Conservation (phyloP, 495 filamentous ascomycete genomes). For the Penicillium coprophilum region DNA sequence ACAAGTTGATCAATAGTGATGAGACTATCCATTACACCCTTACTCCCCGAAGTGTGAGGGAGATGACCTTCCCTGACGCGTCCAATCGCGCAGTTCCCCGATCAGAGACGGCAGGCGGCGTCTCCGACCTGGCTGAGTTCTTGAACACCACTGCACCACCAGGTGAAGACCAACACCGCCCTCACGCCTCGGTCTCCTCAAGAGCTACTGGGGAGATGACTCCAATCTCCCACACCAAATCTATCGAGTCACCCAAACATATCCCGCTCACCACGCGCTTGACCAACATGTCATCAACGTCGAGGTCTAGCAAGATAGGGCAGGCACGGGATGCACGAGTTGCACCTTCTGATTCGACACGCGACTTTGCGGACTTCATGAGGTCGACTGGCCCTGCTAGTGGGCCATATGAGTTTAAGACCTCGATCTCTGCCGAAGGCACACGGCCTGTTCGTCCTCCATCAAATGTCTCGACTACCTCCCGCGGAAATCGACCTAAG, state of each 20-base stretch:
- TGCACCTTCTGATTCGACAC: conserved; percentile 56
- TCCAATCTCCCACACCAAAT: conserved; percentile 22
- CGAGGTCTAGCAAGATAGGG: conserved; percentile 26
- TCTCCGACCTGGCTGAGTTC: conserved; percentile 41
- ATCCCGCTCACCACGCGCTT: conserved; percentile 32
- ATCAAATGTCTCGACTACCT: conserved; percentile 11
- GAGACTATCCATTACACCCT: conserved; percentile 93
- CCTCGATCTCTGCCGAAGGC: conserved; percentile 18
- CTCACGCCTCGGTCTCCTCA: conserved; percentile 30
- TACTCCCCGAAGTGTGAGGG: conserved; percentile 84
- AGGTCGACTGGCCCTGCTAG: conserved; percentile 65
- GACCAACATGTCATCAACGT: conserved; percentile 27
- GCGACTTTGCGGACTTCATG: conserved; percentile 84
- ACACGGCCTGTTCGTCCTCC: conserved; percentile 21
- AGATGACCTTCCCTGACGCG: conserved; percentile 63
- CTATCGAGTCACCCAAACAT: conserved; percentile 27
- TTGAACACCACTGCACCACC: conserved; percentile 38
- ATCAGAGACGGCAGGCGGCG: conserved; percentile 36
- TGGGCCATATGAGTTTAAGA: conserved; percentile 1
- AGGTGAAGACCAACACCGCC: conserved; percentile 23
- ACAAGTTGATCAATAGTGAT: conserved; percentile 84
- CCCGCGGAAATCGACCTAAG: conserved; percentile 34
- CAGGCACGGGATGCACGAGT: conserved; percentile 69
- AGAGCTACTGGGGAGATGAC: conserved; percentile 19
- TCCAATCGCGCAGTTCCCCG: conserved; percentile 36